A percentile compares a stretch with the other conserved stretches of the same genome.
Evolutionary conservation across 331 rosid genomes (phyloP).

Genomic region (Rosa hybrid): DNA sequence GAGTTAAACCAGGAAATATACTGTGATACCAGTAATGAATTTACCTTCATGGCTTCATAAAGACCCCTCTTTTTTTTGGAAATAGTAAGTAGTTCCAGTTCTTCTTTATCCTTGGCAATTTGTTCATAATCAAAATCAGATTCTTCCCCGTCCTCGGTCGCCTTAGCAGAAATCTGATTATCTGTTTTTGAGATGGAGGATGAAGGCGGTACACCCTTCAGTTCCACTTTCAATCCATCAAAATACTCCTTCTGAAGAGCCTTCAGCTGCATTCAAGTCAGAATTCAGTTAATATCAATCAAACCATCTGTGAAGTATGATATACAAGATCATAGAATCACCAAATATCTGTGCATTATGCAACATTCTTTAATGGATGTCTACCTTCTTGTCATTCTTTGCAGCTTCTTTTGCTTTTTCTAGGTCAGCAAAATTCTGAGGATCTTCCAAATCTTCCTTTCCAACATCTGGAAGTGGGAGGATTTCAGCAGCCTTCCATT

Average conservation of each 20-base stretch:
- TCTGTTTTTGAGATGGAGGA: constrained; percentile 33
- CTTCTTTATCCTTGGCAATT: constrained; percentile 40
- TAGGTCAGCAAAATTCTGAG: constrained; percentile 65
- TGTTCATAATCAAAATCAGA: constrained; percentile 36
- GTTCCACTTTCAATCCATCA: constrained; percentile 77
- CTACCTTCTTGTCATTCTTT: constrained; percentile 67
- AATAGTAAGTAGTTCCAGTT: constrained; percentile 41
- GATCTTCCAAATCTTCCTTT: constrained; percentile 70
- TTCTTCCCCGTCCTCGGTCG: constrained; percentile 39
- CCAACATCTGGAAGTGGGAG: constrained; percentile 80
- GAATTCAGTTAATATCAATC: constrained; percentile 9
- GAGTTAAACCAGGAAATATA: background rate
- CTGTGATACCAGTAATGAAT: background rate
- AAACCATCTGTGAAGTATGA: background rate
- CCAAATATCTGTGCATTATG: background rate
- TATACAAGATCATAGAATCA: background rate
- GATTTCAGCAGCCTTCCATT: constrained; percentile 73
- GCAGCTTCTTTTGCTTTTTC: constrained; percentile 86
- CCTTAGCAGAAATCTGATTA: constrained; percentile 42
- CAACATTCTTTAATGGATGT: background rate
- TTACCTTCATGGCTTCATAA: constrained; percentile 71
- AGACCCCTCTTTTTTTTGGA: constrained; percentile 60
- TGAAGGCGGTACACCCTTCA: constrained; percentile 47
- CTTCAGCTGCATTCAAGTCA: constrained; percentile 57
- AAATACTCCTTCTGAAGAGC: constrained; percentile 65